Conservation (phyloP, 2,329 filamentous ascomycete species). For the Penicillium sp. region DNA sequence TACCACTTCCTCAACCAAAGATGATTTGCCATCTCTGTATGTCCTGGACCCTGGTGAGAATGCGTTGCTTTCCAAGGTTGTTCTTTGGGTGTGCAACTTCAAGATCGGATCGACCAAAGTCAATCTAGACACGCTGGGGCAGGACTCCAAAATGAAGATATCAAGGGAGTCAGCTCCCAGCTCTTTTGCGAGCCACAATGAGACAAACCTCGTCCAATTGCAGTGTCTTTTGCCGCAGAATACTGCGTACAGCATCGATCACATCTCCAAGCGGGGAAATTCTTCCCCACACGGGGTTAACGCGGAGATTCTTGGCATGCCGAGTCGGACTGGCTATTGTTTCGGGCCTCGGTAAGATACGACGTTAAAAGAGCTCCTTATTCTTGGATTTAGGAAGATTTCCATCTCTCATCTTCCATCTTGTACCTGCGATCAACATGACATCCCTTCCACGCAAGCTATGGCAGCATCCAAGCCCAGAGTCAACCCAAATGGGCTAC, state of each 20-base stretch:
- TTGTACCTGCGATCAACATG: not conserved
- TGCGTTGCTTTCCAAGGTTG: no score
- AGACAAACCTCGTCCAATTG: no score
- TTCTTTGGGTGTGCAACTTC: no score
- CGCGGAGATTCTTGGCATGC: not conserved
- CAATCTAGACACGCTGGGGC: no score
- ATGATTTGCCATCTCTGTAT: no score
- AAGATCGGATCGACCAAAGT: conserved; percentile 18
- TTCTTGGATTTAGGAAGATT: not conserved
- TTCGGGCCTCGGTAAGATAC: conserved; percentile 3
- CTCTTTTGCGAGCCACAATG: no score
- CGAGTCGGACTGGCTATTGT: not conserved
- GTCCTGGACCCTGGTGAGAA: conserved; percentile 34
- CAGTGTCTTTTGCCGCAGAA: no score
- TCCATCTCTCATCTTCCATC: not conserved
- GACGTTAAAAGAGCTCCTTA: not conserved
- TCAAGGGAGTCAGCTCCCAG: no score
- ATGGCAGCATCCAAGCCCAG: conserved; percentile 26
- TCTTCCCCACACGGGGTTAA: not conserved
- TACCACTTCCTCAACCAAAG: not conserved
- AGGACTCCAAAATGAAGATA: no score
- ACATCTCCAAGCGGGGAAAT: not conserved
- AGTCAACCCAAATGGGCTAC: conserved; percentile 22
- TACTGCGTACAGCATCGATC: not conserved
- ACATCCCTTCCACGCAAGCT: conserved; percentile 18